These are phyloP conservation scores for Hortaea sp. DNA, from an alignment of 2,329 filamentous ascomycete genomes.

Conservation along the genomic window DNA sequence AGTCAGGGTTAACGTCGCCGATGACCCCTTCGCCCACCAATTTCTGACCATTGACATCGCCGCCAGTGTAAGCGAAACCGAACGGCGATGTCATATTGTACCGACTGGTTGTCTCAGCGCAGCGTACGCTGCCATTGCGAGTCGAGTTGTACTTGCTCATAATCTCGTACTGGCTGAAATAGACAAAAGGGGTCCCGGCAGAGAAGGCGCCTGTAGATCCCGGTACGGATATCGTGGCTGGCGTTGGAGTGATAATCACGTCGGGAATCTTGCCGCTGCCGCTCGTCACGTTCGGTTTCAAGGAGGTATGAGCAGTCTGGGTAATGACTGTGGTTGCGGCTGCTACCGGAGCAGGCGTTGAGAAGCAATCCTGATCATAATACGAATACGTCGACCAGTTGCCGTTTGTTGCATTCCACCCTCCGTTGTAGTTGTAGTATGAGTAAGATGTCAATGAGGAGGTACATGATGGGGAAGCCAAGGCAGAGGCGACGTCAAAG, in stretches of 20 bases:
- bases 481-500: conserved; percentile 23
- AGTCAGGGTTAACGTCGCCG: conserved; percentile 22
- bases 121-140: conserved; percentile 20
- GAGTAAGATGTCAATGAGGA: neutral
- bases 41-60: conserved; percentile 20
- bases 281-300: conserved; percentile 15
- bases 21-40: conserved; percentile 19
- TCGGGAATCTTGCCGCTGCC: conserved; percentile 20
- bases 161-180: conserved; percentile 35
- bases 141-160: conserved; percentile 21
- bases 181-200: conserved; percentile 31
- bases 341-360: conserved; percentile 20
- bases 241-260: conserved; percentile 19
- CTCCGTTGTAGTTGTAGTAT: conserved; percentile 3
- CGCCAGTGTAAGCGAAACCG: conserved; percentile 28
- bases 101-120: conserved; percentile 24
- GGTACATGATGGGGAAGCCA: conserved; percentile 17
- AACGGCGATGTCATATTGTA: conserved; percentile 26
- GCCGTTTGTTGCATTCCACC: conserved; percentile 9
- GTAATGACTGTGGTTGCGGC: conserved; percentile 22
- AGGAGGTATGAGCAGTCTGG: conserved; percentile 18
- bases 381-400: conserved; percentile 11
- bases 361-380: conserved; percentile 9
- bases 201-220: conserved; percentile 12
- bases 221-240: conserved; percentile 17